Base-by-base conservation (phyloP, 495 filamentous ascomycete species). In the Aspergillus olivimuriae region DNA sequence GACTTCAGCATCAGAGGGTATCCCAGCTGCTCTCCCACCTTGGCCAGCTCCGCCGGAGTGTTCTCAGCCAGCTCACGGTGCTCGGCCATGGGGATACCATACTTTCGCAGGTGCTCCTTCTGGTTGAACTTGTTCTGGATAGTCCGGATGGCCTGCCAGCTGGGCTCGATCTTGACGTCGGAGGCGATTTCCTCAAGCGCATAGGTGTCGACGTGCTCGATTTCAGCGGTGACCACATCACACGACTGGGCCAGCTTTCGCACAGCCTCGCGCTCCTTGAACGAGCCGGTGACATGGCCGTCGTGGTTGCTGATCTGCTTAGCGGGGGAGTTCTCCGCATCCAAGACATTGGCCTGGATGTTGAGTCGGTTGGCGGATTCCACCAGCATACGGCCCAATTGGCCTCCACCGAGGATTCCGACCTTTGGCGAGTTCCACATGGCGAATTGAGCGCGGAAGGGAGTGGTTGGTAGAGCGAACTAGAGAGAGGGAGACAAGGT, bases 101-200 rank as follows among this genome's bases (percentile, higher is more conserved):
- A 75, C 34, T 74, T 61, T 24, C 65, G 65, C 46, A 97, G 72
- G 55, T 92, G 82, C 53, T 85, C 75, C 65, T 98, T 96, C 68
- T 98, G 92, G 57, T 79, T 69, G 63, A 79, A 97, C 66, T 98
- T 98, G 72, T 98, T 91, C 73, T 98, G 94, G 47, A 98, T 96
- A 19, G 81, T 83, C 16, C 87, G 81, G 43, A 97, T 80, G 7
- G 92, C 94, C 65, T 76, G 76, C 87, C 87, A 95, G 44, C 80
- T 86, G 15, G 92, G 92, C 57, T 95, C 84, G n/a, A 94, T 75
- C 24, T 65, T 63, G 30, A 72, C 66, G 41, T 75, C 61, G 32
- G 84, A 68, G 11, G 81, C 78, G 33, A 95, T 76, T 46, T 94
- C 84, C 60, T 95, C 87, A 22, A 97, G 74, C n/a, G 89, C 85